These are phyloP conservation scores for Maudiozyma pseudohumilis DNA, from an alignment of 805 yeast species.

Conservation along the genomic window DNA sequence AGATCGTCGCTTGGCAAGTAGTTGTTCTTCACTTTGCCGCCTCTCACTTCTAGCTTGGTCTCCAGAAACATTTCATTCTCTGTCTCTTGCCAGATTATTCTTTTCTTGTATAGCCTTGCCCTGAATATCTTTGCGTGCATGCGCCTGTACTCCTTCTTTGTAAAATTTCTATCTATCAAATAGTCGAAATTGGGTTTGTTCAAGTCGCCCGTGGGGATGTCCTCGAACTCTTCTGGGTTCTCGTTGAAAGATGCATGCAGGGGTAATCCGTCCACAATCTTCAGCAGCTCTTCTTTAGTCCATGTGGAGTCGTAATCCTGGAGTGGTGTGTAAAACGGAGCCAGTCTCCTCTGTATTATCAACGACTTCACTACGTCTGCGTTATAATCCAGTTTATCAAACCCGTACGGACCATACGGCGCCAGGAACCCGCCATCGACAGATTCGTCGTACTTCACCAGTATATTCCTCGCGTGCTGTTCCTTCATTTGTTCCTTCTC, in stretches of 20 bases:
- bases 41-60: slow-evolving; percentile 29
- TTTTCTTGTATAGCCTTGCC: slow-evolving; percentile 32
- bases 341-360: slow-evolving; percentile 59
- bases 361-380: slow-evolving; percentile 61
- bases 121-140: slow-evolving; percentile 24
- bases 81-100: slow-evolving; percentile 38
- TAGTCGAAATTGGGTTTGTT: slow-evolving; percentile 21
- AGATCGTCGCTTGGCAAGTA: slow-evolving; percentile 31
- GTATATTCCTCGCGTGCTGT: slow-evolving; percentile 43
- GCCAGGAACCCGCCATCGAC: slow-evolving; percentile 94
- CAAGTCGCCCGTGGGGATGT: slow-evolving; percentile 25
- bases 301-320: slow-evolving; percentile 67
- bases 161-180: slow-evolving; percentile 20
- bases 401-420: slow-evolving; percentile 79
- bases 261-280: slow-evolving; percentile 39
- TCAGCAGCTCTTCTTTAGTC: slow-evolving; percentile 59
- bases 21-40: slow-evolving; percentile 34
- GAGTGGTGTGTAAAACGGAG: slow-evolving; percentile 87
- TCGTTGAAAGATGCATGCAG: slow-evolving; percentile 46
- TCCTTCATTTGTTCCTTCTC: slow-evolving; percentile 49
- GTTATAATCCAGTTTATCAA: slow-evolving; percentile 63
- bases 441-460: slow-evolving; percentile 53
- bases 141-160: slow-evolving; percentile 26
- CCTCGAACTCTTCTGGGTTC: slow-evolving; percentile 29
- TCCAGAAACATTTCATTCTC: slow-evolving; percentile 58